phyloP scores from a whole-genome alignment of 1,139 yeast genomes.

The Blastobotrys persicus region DNA sequence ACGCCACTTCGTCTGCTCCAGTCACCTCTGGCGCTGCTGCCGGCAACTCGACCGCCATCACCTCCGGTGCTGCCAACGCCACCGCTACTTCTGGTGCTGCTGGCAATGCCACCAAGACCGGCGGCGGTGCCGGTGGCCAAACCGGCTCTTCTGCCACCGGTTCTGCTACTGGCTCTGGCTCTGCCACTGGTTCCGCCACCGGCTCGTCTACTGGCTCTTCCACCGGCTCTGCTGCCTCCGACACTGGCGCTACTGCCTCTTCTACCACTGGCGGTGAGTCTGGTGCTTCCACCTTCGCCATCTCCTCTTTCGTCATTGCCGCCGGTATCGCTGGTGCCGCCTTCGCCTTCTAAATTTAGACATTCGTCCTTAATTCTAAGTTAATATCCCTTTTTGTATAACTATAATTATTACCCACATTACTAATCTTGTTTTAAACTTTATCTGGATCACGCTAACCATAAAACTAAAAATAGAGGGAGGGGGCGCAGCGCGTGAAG shows the following conservation, averaged over 20 bases:
- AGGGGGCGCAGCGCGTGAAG: too few species aligned
- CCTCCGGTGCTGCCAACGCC: constrained; percentile 17
- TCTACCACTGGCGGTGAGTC: constrained; percentile 14
- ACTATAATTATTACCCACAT: neutral
- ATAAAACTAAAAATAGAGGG: neutral
- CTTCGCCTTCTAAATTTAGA: constrained; percentile 23
- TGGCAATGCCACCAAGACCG: constrained; percentile 16
- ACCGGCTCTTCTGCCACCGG: constrained; percentile 13
- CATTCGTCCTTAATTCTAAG: neutral
- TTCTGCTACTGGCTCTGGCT: constrained; percentile 15
- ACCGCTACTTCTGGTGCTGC: constrained; percentile 17
- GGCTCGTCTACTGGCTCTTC: constrained; percentile 16
- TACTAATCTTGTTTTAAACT: neutral
- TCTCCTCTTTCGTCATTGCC: constrained; percentile 23
- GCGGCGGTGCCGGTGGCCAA: too few species aligned
- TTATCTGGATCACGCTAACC: too few species aligned
- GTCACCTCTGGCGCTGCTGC: constrained; percentile 18
- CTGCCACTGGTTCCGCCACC: constrained; percentile 17
- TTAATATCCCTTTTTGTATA: neutral
- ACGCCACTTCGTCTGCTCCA: constrained; percentile 16
- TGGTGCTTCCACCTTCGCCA: constrained; percentile 22
- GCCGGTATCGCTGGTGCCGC: constrained; percentile 29
- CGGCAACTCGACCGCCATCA: constrained; percentile 15
- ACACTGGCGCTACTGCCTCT: constrained; percentile 17
- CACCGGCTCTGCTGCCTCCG: too few species aligned